Evolutionary conservation across 1,139 yeast genomes (phyloP).

Genomic region (Arxiozyma slooffiae): DNA sequence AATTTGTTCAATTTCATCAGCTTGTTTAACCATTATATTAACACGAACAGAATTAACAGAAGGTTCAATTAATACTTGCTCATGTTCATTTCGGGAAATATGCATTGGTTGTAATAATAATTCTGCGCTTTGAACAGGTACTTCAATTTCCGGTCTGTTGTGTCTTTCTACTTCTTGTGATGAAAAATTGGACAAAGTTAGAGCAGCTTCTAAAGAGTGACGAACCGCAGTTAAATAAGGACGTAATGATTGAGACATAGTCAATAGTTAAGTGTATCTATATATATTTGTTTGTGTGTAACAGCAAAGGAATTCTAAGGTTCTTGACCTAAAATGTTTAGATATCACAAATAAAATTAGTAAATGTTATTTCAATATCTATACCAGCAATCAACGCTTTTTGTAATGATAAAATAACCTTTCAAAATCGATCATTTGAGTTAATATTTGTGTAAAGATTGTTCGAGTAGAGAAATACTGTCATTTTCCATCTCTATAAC

Average conservation of each 20-base stretch:
- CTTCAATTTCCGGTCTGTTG: conserved; percentile 94
- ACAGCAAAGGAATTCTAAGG: neutral
- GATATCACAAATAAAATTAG: neutral
- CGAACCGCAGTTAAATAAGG: conserved; percentile 94
- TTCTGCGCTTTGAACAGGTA: conserved; percentile 60
- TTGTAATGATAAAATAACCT: no score
- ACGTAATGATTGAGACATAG: conserved; percentile 79
- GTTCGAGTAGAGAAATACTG: no score
- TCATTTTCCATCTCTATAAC: no score
- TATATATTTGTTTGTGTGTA: neutral
- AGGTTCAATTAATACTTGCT: conserved; percentile 85
- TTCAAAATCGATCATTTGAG: no score
- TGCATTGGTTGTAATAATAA: conserved; percentile 81
- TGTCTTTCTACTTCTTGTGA: conserved; percentile 95
- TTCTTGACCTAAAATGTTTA: no score
- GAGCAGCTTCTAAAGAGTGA: conserved; percentile 88
- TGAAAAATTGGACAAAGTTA: conserved; percentile 86
- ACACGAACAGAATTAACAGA: conserved; percentile 85
- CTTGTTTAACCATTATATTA: conserved; percentile 87
- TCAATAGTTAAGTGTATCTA: conserved; percentile 5
- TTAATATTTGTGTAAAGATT: no score
- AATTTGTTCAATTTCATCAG: conserved; percentile 92
- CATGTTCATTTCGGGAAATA: conserved; percentile 89
- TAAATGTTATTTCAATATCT: no score
- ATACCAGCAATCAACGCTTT: no score